phyloP scores from a whole-genome alignment of 2,329 filamentous ascomycete species.

The Colletotrichum abscissum region DNA sequence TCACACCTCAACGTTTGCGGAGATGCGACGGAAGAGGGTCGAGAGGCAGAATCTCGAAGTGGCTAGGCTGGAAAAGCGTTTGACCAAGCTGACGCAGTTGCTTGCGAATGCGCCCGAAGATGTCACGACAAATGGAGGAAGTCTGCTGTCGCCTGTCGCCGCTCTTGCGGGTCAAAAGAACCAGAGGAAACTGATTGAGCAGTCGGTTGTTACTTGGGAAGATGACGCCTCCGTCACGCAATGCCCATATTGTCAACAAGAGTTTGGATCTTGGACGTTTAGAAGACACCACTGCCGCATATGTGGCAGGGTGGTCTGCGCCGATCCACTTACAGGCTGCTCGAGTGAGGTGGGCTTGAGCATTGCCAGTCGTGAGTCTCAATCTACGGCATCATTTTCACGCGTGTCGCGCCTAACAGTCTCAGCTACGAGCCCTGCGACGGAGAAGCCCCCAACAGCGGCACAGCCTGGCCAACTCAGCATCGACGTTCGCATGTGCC shows the following conservation, averaged over 20 bases:
- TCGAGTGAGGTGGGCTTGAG: conserved; percentile 87
- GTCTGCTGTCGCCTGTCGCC: conserved; percentile 69
- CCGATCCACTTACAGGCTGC: conserved; percentile 85
- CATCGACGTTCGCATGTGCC: conserved; percentile 91
- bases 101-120: conserved; percentile 81
- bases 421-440: conserved; percentile 53
- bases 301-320: conserved; percentile 93
- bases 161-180: conserved; percentile 76
- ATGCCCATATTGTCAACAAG: conserved; percentile 96
- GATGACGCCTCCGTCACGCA: conserved; percentile 83
- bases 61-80: conserved; percentile 87
- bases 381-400: neutral
- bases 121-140: conserved; percentile 62
- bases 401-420: conserved; percentile 19
- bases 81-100: conserved; percentile 89
- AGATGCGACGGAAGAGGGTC: conserved; percentile 79
- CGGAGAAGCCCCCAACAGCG: conserved; percentile 50
- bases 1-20: conserved; percentile 77
- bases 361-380: conserved; percentile 64
- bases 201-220: conserved; percentile 95
- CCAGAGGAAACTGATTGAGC: conserved; percentile 84
- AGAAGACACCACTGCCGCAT: conserved; percentile 93
- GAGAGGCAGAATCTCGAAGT: conserved; percentile 90
- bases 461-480: conserved; percentile 63
- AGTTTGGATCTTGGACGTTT: conserved; percentile 94